Evolutionary conservation across 1,284 basidiomycete genomes (phyloP), one percentile per base, ranked within the genome.

Genomic region (Cryptococcus sp.): DNA sequence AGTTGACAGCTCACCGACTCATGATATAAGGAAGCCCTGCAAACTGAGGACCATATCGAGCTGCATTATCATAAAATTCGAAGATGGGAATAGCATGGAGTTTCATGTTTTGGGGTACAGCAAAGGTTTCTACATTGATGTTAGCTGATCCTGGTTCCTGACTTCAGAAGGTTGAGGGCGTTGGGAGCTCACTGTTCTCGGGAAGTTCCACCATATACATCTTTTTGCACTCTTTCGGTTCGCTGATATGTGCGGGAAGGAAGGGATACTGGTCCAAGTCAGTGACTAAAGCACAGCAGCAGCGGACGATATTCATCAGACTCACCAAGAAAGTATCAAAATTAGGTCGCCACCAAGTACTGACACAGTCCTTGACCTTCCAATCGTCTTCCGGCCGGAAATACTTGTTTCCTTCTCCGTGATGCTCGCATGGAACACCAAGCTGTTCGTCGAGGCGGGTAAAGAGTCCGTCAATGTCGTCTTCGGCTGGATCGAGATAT

Each of bases 41-140:
- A 11, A 98, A 82, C 68, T 96, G 93, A 0, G 94, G 94, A 0
- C 92, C 91, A 72, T 94, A 93, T 80, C 92, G 82, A 6, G 92
- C 90, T 7, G 92, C 90, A 65, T 98, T 98, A 76, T 98, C 95
- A 71, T 98, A 98, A 13, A 98, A 81, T 78, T 98, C 95, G 69
- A 95, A 97, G 35, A 98, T 80, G 0, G 95, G 95, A 49, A 96
- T 93, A 2, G 90, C 91, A 36, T 97, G 85, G 2, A 98, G 83
- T 76, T 98, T 98, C 94, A 98, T 97, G 78, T 98, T 98, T 78
- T 91, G 91, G 0, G 95, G 95, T 2, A 98, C 92, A 1, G 92
- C 91, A 11, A 98, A 84, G 8, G 94, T 88, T 76, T 96, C 94
- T 98, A 76, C 42, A 13, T 13, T 30, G 15, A 48, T 11, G 30